Conservation (phyloP, 257 asterid genomes). For the Solanum pimpinellifolium region DNA sequence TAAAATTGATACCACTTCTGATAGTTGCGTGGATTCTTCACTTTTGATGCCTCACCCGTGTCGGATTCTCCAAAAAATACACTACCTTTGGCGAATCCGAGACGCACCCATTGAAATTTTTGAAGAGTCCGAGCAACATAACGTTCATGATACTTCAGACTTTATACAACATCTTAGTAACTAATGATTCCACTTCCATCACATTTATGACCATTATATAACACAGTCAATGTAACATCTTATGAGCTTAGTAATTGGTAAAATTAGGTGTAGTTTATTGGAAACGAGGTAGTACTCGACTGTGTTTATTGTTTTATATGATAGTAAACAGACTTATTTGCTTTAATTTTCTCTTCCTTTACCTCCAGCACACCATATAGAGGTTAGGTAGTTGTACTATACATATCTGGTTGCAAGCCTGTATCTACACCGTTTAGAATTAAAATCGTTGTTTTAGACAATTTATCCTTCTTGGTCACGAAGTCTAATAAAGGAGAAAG, state of each 20-base stretch:
- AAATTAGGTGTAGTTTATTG: background rate
- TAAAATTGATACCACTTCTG: background rate
- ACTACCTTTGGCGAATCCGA: background rate
- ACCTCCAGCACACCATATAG: background rate
- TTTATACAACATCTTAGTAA: background rate
- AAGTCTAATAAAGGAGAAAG: background rate
- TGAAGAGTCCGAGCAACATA: background rate
- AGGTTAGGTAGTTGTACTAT: background rate
- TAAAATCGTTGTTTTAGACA: background rate
- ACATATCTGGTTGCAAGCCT: background rate
- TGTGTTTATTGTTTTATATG: background rate
- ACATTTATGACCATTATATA: background rate
- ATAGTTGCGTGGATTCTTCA: background rate
- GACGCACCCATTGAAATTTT: too few species aligned
- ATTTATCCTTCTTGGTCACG: background rate
- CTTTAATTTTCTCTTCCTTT: background rate
- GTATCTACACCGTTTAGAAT: background rate
- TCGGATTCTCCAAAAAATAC: background rate
- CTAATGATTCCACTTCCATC: background rate
- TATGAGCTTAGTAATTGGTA: background rate
- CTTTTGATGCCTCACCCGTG: background rate
- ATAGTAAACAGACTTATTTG: background rate
- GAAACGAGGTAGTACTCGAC: background rate
- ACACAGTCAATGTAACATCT: background rate
- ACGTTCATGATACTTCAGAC: background rate